Evolutionary conservation across 768 basidiomycete genomes (phyloP), one percentile per base, ranked within the genome.

Genomic region (Pholiota microspora): DNA sequence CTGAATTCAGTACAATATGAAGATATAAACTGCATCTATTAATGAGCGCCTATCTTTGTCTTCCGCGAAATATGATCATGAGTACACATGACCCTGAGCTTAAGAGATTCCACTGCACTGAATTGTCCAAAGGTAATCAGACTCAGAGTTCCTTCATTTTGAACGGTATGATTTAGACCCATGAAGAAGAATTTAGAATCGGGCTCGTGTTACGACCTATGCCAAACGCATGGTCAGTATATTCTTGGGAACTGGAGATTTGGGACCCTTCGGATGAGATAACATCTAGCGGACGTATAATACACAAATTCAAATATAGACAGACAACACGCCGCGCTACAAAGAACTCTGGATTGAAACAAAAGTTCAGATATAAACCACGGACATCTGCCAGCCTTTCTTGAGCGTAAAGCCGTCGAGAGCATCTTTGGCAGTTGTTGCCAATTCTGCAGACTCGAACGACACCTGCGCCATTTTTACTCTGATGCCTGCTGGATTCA

Each of bases 391-490:
- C 88, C 89, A 92, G 36, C 83, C 90, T 63, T 88, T 88, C 73
- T 94, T 94, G 62, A 97, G 75, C 35, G 86, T 79, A 69, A 93
- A 97, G 48, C 89, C 88, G 69, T 96, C 84, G 58, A 94, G 71
- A 12, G 88, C 91, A 49, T 88, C 84, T 73, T 87, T 89, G 34
- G 94, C 94, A 4, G 80, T 81, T 13, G 82, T 73, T 15, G 92
- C 91, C 23, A 90, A 78, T 52, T 87, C 86, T 8, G 85, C 71
- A 2, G 82, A 81, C 62, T 92, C 91, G 71, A 89, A 98, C 23
- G 81, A 67, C 18, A 89, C 86, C 62, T 91, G 84, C 8, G 90
- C 92, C 72, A 91, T 82, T 72, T 94, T 95, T 40, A 86, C 81
- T 60, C 79, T 81, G 52, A 76, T 78, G 50, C 85, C 86, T 10